Evolutionary conservation across 495 filamentous ascomycete genomes (phyloP), one percentile per base, ranked within the genome.

Genomic region (Podospora appendiculata): DNA sequence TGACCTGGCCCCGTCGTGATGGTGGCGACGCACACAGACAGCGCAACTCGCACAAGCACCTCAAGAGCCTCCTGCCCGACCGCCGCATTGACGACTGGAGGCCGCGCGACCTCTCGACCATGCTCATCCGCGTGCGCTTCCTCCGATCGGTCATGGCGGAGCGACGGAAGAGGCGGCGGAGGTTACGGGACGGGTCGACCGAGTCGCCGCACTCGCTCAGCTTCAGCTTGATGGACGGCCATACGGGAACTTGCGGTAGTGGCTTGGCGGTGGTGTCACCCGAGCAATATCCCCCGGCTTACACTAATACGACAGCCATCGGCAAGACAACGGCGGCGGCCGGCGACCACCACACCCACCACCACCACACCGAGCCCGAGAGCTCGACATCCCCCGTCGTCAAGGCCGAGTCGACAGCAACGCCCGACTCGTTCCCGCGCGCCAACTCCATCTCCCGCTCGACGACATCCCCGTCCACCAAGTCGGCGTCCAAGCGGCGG

Each of bases 71-170:
- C 4, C 58, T 67, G 13, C 64, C 64, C n/a, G 64, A 67, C 39
- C 62, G 64, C 40, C 54, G 64, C 41, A 67, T 67, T 43, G 64
- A 67, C 52, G 64, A 67, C 43, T 67, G 64, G 64, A 50, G 64
- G 52, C 64, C 64, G 13, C 46, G 64, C 39, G 64, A 67, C 38
- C 50, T 63, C 32, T 47, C 53, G 2, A 61, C 64, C 17, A 67
- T 67, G 64, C 53, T 58, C 32, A 40, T 63, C 7, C 60, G 64
- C 19, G 59, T 67, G 41, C 64, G 62, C 10, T 67, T 65, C 43
- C 46, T 67, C 45, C 42, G 64, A 36, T 67, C 64, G 6, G 55
- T 67, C 3, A 48, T 56, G 41, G 54, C 52, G 3, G 62, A 67
- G 45, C 55, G 62, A 32, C 56, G 64, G 42, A 50, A 57, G 40